Evolutionary conservation across 208 protist genomes (phyloP).

Genomic region (Trichomonas tenax): DNA sequence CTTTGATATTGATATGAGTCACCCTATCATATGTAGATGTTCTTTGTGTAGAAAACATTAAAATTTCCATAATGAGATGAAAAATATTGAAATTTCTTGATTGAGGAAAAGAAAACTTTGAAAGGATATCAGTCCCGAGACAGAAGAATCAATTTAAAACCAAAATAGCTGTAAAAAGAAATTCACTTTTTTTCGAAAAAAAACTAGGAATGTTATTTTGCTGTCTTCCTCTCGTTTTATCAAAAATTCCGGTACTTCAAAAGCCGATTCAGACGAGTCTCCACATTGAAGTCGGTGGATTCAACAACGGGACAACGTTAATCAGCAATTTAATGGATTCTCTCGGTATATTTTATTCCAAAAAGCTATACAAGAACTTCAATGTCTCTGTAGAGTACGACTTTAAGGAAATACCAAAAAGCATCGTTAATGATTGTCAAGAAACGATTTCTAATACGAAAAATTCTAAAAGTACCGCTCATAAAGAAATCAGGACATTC

Average conservation of each 20-base stretch:
- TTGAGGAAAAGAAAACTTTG: too few species aligned
- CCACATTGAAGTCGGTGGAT: not conserved
- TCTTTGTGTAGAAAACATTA: too few species aligned
- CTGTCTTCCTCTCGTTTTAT: not conserved
- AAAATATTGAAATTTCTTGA: too few species aligned
- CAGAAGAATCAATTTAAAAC: too few species aligned
- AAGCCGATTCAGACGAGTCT: not conserved
- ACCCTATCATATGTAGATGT: too few species aligned
- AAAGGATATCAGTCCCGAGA: too few species aligned
- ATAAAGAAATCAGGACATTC: not conserved
- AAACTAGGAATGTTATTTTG: not conserved
- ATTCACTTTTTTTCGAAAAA: too few species aligned
- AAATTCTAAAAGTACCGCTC: not conserved
- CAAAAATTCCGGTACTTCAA: not conserved
- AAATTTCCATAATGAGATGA: too few species aligned
- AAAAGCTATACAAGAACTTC: not conserved
- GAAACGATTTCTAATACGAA: not conserved
- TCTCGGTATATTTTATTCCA: not conserved
- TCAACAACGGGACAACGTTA: not conserved
- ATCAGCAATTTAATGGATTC: not conserved
- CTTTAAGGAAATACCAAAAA: not conserved
- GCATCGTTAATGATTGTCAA: not conserved
- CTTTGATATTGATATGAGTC: too few species aligned
- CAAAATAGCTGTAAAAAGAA: too few species aligned
- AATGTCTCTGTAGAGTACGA: not conserved